Base-by-base conservation (phyloP, 345 rosid genomes). In the Xanthoceras sorbifolium region DNA sequence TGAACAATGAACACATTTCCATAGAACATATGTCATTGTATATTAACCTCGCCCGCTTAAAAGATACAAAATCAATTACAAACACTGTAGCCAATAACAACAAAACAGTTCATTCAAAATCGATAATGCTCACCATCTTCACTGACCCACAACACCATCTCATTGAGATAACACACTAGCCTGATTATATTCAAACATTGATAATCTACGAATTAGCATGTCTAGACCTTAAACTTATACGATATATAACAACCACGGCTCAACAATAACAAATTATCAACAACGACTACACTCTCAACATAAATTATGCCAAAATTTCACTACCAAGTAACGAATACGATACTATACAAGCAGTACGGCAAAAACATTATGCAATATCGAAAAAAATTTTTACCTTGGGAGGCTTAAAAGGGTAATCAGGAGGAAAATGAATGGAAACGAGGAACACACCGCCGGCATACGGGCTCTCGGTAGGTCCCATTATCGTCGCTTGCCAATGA, bases 391-490 rank as follows among this genome's bases (percentile, higher is more conserved):
- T 29, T 61, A 84, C 87, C 83, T 85, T 82, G 3, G 87, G 87
- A 0, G 83, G 87, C 77, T 85, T 85, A 25, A 85, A 85, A 28
- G 84, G 84, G 61, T 84, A 84, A 73, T 84, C 86, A 10, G 86
- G 82, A 50, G 84, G 86, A 29, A 84, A 84, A 68, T 84, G 87
- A 76, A 84, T 84, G 38, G 87, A 78, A 74, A 84, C 82, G 1
- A 84, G 74, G 22, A 84, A 84, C 64, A 84, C 81, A 7, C 87
- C 87, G 4, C 85, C 87, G 0, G 85, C 72, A 36, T 82, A 85
- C 0, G 87, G 87, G 71, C 87, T 82, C 71, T 84, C 87, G 46
- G 81, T 20, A 9, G 87, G 87, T 10, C 87, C 87, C 87, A 85
- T 85, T 29, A 84, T 84, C 1, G 86, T 84, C 23, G 86, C 86